phyloP scores from a whole-genome alignment of 2,329 filamentous ascomycete species.

The Colletotrichum magnum region DNA sequence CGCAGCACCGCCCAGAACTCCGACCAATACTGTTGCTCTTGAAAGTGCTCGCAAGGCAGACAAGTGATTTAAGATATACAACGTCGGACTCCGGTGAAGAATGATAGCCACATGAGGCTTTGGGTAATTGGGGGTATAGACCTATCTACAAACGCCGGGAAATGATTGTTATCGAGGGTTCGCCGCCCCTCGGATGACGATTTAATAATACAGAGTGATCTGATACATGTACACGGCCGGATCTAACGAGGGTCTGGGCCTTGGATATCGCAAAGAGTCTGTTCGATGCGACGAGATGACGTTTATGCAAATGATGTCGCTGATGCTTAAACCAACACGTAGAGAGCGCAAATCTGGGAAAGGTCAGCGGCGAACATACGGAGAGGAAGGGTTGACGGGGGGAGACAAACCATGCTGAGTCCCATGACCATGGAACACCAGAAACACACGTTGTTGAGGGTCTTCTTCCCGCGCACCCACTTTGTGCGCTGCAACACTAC shows the following conservation, averaged over 20 bases:
- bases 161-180: constrained; percentile 4
- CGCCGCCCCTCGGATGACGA: constrained; percentile 17
- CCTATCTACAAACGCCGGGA: constrained; percentile 35
- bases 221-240: neutral
- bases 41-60: too few species aligned
- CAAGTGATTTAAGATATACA: too few species aligned
- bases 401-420: constrained; percentile 77
- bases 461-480: constrained; percentile 80
- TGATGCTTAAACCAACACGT: constrained; percentile 61
- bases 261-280: neutral
- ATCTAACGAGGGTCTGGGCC: neutral
- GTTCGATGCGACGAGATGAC: neutral
- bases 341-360: constrained; percentile 66
- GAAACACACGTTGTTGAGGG: constrained; percentile 90
- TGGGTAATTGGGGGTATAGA: constrained; percentile 31
- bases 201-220: constrained; percentile 23
- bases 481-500: constrained; percentile 89
- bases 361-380: constrained; percentile 37
- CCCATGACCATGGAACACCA: constrained; percentile 95
- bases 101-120: neutral
- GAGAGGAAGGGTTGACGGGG: neutral
- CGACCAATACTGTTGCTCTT: too few species aligned
- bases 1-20: too few species aligned
- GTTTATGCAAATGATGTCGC: neutral
- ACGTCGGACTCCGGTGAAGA: too few species aligned